Conservation (phyloP, 2,329 filamentous ascomycete species). For the Fusarium tanahbumbuense region DNA sequence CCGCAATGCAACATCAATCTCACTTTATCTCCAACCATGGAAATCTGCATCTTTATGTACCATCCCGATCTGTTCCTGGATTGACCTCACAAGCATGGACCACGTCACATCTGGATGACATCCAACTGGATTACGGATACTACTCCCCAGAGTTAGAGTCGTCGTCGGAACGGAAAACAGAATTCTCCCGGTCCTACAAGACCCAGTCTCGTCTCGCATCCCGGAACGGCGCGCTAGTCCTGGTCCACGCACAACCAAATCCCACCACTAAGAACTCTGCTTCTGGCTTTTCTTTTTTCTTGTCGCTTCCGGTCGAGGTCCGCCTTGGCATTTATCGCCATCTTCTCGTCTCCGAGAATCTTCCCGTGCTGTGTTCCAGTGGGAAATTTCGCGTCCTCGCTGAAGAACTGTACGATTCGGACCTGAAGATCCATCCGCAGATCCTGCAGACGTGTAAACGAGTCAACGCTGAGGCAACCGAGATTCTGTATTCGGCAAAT, state of each 20-base stretch:
- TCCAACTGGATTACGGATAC: neutral
- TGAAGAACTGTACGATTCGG: neutral
- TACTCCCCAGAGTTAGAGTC: neutral
- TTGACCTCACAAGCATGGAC: neutral
- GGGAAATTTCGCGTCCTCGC: conserved; percentile 11
- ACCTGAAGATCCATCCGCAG: neutral
- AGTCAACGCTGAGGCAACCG: conserved; percentile 18
- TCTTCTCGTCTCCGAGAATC: conserved; percentile 4
- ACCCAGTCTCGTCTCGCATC: neutral
- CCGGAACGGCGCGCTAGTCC: neutral
- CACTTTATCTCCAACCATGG: conserved; percentile 2
- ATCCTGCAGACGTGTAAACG: conserved; percentile 14
- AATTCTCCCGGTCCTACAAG: neutral
- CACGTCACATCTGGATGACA: conserved; percentile 11
- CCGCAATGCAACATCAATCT: conserved; percentile 1
- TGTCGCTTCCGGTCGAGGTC: conserved; percentile 15
- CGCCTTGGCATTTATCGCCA: conserved; percentile 24
- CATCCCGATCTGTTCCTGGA: neutral
- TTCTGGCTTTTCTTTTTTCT: neutral
- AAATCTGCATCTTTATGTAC: neutral
- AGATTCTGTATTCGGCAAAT: conserved; percentile 21
- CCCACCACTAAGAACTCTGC: neutral
- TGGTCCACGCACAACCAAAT: neutral
- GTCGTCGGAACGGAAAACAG: neutral
- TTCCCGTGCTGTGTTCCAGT: neutral